These are phyloP conservation scores for Mycosphaerella arachidis DNA, from an alignment of 2,329 filamentous ascomycete genomes.

Conservation along the genomic window DNA sequence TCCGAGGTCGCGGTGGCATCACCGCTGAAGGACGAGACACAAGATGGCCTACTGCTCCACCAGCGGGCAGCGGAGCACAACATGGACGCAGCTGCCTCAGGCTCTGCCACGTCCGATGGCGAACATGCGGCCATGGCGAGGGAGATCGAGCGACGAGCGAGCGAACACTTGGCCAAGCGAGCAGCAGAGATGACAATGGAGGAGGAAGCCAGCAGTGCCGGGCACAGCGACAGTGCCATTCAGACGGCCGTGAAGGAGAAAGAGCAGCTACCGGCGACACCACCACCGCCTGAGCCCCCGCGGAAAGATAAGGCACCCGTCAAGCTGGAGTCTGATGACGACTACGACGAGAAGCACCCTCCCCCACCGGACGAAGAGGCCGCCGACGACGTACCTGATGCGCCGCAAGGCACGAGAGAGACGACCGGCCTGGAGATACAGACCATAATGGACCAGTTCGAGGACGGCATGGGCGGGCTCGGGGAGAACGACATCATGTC, in stretches of 20 bases:
- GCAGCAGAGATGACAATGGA: constrained; percentile 26
- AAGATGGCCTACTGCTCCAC: background rate
- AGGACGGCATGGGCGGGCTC: constrained; percentile 61
- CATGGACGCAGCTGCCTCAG: background rate
- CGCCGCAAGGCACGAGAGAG: constrained; percentile 34
- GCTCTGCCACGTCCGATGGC: background rate
- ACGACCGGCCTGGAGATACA: constrained; percentile 71
- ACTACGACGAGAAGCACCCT: constrained; percentile 31
- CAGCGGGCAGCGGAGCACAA: background rate
- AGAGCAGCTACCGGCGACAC: constrained; percentile 23
- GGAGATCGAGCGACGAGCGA: constrained; percentile 28
- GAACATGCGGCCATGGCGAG: constrained; percentile 12
- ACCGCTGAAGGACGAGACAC: background rate
- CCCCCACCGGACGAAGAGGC: constrained; percentile 23
- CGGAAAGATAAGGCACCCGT: constrained; percentile 26
- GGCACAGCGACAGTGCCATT: background rate
- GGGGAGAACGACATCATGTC: constrained; percentile 82
- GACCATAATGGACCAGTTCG: constrained; percentile 96
- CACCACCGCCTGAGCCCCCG: constrained; percentile 30
- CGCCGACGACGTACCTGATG: constrained; percentile 46
- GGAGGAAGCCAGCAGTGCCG: constrained; percentile 1
- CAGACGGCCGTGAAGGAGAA: constrained; percentile 8
- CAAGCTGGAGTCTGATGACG: constrained; percentile 10
- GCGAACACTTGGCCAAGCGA: constrained; percentile 28
- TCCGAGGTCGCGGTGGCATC: constrained; percentile 8